These are phyloP conservation scores for Alternaria postmessia DNA, from an alignment of 2,329 filamentous ascomycete species.

Conservation along the genomic window DNA sequence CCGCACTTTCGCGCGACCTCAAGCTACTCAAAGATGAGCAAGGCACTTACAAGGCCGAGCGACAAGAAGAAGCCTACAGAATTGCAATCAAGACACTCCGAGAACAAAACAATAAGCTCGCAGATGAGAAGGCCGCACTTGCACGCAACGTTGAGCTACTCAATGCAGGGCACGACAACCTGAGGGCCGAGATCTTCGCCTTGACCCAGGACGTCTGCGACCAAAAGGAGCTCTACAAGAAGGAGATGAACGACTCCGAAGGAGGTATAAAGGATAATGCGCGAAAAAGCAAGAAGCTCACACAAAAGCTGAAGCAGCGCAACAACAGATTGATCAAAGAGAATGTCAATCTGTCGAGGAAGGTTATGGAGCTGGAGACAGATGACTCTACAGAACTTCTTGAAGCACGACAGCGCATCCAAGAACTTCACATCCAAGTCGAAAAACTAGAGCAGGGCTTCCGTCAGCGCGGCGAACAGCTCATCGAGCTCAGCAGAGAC, in stretches of 20 bases:
- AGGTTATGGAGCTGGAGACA: not conserved
- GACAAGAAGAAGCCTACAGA: not conserved
- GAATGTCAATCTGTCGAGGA: not conserved
- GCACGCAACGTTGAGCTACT: not conserved
- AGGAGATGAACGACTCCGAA: not conserved
- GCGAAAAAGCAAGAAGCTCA: not conserved
- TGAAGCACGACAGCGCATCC: not conserved
- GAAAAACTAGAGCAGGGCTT: not conserved
- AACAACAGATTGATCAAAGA: not conserved
- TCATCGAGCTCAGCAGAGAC: not conserved
- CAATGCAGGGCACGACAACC: not conserved
- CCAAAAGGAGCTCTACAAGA: not conserved
- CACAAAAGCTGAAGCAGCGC: not conserved
- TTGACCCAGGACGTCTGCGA: not conserved
- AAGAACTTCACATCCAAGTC: not conserved
- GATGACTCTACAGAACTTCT: not conserved
- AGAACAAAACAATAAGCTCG: not conserved
- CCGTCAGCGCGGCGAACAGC: constrained; percentile 1
- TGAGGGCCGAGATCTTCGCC: not conserved
- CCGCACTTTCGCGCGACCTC: not conserved
- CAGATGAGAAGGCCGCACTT: not conserved
- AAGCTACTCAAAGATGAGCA: not conserved
- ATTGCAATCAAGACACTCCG: not conserved
- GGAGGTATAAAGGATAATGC: not conserved
- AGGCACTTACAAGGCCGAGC: not conserved